Conservation (phyloP, 306 rosid species). For the Casuarina cunninghamiana region DNA sequence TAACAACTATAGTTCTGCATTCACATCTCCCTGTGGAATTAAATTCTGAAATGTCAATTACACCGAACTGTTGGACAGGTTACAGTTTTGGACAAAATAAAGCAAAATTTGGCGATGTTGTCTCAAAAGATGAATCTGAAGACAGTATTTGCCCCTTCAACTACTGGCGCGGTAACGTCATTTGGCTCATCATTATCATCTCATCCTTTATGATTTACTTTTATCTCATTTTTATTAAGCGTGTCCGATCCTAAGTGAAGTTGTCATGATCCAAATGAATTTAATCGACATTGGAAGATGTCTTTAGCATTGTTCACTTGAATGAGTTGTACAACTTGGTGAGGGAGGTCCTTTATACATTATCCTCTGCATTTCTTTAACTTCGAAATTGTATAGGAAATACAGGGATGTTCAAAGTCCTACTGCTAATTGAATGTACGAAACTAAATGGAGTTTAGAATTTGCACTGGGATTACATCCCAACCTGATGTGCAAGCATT, state of each 20-base stretch:
- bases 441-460: background rate
- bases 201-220: background rate
- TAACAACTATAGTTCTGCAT: background rate
- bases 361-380: background rate
- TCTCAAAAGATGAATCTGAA: constrained; percentile 37
- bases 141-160: constrained; percentile 50
- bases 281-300: background rate
- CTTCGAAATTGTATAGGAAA: background rate
- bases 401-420: background rate
- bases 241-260: background rate
- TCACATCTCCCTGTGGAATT: background rate
- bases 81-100: constrained; percentile 22
- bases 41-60: background rate
- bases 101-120: constrained; percentile 14
- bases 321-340: background rate
- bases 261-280: background rate
- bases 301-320: background rate
- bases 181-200: background rate
- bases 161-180: constrained; percentile 46
- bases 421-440: background rate
- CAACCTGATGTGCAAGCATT: background rate
- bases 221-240: background rate
- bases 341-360: background rate
- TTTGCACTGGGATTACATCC: background rate
- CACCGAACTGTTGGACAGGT: constrained; percentile 16